Evolutionary conservation across 495 filamentous ascomycete species (phyloP), one percentile per base, ranked within the genome.

Genomic region (Parmelia sp.): DNA sequence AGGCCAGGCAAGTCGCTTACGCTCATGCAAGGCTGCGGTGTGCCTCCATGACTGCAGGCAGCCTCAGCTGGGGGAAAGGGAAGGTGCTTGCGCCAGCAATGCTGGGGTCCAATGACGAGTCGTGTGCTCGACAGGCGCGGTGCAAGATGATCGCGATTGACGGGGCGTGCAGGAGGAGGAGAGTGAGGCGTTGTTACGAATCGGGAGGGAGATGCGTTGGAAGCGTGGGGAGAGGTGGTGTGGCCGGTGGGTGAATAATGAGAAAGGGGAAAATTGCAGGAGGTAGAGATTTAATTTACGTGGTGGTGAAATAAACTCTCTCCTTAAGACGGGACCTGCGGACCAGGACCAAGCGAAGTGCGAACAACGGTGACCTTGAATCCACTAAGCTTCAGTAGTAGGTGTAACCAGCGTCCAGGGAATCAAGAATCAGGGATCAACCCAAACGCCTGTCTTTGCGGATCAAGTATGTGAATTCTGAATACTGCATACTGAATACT

Each of bases 251-350:
- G 10, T 27, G 35, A 35, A 39, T 23, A 25, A 39, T 4, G 57
- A 37, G 10, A 44, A 60, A 60, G 58, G 39, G 42, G 39, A 60
- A 60, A 60, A 45, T 40, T 60, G 58, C 31, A 33, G 60, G 60
- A 39, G 57, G 44, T 49, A 37, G 31, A 37, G 60, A 61, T 25
- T n/a, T 42, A 61, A 61, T 61, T 45, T 55, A 55, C 19, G 51
- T 21, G 47, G 45, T 27, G 27, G 29, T 33, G 51, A 33, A 55
- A 19, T 33, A 55, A 55, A 51, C 47, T 51, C 47, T 51, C 47
- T 51, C 47, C 47, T 49, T 51, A 51, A 5, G 14, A 51, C 47
- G 47, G 47, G 47, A 23, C 23, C 47, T 27, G 47, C 47, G 47
- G 47, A 51, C 4, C 23, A 12, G n/a, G n/a, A n/a, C n/a, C n/a